A percentile compares a stretch with the other conserved stretches of the same genome.
These are phyloP conservation scores for Beta corolliflora DNA, from an alignment of 179 eudicot species.

Conservation along the genomic window DNA sequence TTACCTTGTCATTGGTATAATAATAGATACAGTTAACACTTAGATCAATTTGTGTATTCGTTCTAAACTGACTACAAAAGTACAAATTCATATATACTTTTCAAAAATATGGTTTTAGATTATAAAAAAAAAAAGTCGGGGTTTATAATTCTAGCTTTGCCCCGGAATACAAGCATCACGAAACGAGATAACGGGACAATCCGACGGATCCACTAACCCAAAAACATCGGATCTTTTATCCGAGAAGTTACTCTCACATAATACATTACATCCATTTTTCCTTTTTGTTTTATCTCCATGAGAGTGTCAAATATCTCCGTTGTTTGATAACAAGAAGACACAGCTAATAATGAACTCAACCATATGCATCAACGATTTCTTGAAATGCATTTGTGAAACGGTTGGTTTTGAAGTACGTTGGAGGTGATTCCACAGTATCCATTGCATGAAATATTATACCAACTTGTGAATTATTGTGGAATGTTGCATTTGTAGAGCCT, in stretches of 20 bases:
- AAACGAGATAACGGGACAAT: neutral
- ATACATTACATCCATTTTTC: neutral
- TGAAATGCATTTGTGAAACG: constrained; percentile 82
- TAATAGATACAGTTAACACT: neutral
- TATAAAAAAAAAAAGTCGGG: neutral
- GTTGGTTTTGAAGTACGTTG: constrained; percentile 91
- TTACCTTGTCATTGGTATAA: neutral
- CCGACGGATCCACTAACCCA: neutral
- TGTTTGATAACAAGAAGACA: constrained; percentile 7
- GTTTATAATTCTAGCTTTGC: neutral
- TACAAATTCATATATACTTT: neutral
- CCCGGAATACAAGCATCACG: neutral
- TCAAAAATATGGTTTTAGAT: neutral
- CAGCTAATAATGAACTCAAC: constrained; percentile 51
- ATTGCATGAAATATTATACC: constrained; percentile 89
- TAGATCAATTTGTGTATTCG: neutral
- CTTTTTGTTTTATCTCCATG: neutral
- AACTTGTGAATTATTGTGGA: constrained; percentile 92
- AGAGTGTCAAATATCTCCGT: neutral
- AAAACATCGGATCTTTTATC: neutral
- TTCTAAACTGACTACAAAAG: neutral
- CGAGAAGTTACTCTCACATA: neutral
- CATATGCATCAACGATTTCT: constrained; percentile 98
- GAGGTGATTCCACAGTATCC: constrained; percentile 84
- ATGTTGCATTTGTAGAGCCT: constrained; percentile 88